Evolutionary conservation across 441 rosid species (phyloP), one percentile per base, ranked within the genome.

Genomic region (Eruca vesicaria): DNA sequence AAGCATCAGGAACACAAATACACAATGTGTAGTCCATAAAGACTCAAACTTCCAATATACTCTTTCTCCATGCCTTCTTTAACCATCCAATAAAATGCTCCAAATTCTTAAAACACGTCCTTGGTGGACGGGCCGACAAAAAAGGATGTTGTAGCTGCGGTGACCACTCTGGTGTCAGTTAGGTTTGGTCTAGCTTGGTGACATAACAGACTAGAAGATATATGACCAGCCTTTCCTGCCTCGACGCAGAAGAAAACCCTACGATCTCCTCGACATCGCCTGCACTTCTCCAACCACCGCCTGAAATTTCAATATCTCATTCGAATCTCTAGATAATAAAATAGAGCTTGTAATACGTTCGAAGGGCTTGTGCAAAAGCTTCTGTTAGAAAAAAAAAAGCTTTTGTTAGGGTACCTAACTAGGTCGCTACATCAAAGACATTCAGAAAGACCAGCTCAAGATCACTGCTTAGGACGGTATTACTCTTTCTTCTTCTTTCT

Each of bases 401-500:
- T 92, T 43, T 74, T 94, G 64, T 73, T 87, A 52, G 98, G 97
- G n/a, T 88, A 89, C 81, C n/a, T n/a, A n/a, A n/a, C 80, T 94
- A n/a, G 90, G 97, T 16, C 88, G 92, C 50, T 92, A 86, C 79
- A 88, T 90, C 73, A 92, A 89, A 84, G 90, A 94, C 73, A 77
- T 94, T 53, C 92, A 89, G 64, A 85, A 82, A 78, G 93, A 92
- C 78, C 92, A 90, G 81, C 91, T 92, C 69, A 94, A 87, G 76
- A 86, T 94, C 77, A 85, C 92, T 21, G 81, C 92, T 3, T 90
- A 97, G 98, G 87, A 87, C 61, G 82, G 82, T 79, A 70, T n/a
- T n/a, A 59, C 4, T 60, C 68, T 3, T 57, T 45, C 38, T 56
- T 10, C 16, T 7, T 18, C n/a, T n/a, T 28, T 28, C 5, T 28